Base-by-base conservation (phyloP, 768 basidiomycete genomes). In the Lepiota brunneoincarnata region DNA sequence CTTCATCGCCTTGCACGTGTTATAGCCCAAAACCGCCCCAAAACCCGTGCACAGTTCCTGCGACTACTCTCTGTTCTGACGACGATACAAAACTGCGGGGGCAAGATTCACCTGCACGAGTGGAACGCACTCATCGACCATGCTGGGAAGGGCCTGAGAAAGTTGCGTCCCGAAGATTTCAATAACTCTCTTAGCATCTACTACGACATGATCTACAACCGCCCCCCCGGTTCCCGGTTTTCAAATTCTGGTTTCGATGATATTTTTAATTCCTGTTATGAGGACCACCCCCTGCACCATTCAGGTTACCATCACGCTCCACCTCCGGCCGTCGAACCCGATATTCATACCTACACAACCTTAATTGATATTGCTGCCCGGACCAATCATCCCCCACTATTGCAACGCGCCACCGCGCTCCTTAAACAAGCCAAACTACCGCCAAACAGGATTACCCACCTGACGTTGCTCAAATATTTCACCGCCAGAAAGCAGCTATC, bases 81-180 rank as follows among this genome's bases (percentile, higher is more conserved):
- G 39, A 75, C 74, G 40, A 70, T 92, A 37, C 80, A 77, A 54
- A 69, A 68, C 18, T 72, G 70, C n/a, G 84, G 82, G 11, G 86
- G 82, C 20, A 69, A 51, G 10, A 65, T 90, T 28, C 72, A 79
- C 58, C 60, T 71, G n/a, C 82, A 82, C 75, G 81, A 91, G 64
- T 92, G 90, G 87, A 92, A 91, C 63, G 72, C 81, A 6, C 75
- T 93, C 41, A 79, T 92, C 55, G 77, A 86, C 59, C 76, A 74
- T 62, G 83, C 85, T 0, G 89, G 83, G 14, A 79, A 77, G 55
- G 86, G 87, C 2, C 82, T 78, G 71, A 77, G 87, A 53, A 82
- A 77, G 64, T 80, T 82, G 38, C 68, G 72, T 23, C 56, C 72
- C 46, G 77, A 77, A 54, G 83, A 89, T 57, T 86, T 86, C 68